Base-by-base conservation (phyloP, 1,139 yeast species). In the Hansenula sp. region DNA sequence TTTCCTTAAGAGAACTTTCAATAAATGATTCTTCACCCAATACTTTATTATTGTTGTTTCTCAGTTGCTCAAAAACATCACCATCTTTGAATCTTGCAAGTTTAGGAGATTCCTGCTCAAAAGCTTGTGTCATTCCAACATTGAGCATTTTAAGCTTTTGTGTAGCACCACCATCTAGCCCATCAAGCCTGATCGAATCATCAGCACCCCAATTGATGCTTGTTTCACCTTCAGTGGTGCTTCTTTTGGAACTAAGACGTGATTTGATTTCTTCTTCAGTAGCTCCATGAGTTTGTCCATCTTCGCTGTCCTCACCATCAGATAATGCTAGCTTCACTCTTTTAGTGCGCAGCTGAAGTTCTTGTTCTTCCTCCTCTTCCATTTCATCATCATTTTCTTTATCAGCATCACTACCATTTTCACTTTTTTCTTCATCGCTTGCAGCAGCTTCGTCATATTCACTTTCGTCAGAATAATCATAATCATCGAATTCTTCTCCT, bases 161-260 rank as follows among this genome's bases (percentile, higher is more conserved):
- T 10, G 50, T 55, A 29, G 45, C 59, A 21, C 42, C 36, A 21
- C 30, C 31, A 18, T 30, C 18, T 2, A 21, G 9, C 3, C 33
- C 19, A 3, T 40, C 41, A 19, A 41, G 39, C 40, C 33, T 44
- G 57, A 21, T 21, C 5, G 45, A 44, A 12, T 68, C 69, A 49
- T 62, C 65, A 16, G 57, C 57, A 5, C 70, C 70, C 12, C 65
- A 42, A 36, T 65, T 52, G 19, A 64, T 64, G 12, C 38, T 38
- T 11, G 52, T 45, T 33, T 55, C 58, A 13, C 40, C 41, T 10
- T 44, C 28, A 8, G 35, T 37, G 15, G 39, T 21, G 11, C 36
- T 43, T 9, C 32, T 32, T 17, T 35, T 34, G 3, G 36, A n/a
- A 9, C 15, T n/a, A 3, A 24, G 13, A 24, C 24, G 27, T 7